Percentiles rank a stretch among this genome's conserved stretches.
These are phyloP conservation scores for Aspergillus indologenus DNA, from an alignment of 495 filamentous ascomycete genomes.

Conservation along the genomic window DNA sequence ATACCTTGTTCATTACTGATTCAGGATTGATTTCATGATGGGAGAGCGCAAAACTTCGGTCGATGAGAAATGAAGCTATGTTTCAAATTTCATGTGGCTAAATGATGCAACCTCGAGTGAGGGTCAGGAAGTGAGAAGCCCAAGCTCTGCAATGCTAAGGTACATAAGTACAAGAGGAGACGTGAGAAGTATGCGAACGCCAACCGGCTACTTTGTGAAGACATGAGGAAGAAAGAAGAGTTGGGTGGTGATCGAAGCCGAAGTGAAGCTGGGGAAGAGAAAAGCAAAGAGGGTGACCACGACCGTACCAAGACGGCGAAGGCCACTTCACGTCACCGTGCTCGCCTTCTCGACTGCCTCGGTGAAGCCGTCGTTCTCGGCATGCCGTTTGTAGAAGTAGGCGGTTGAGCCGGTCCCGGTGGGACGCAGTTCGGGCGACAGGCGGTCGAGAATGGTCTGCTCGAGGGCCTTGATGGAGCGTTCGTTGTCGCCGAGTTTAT, in stretches of 20 bases:
- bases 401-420: conserved; percentile 39
- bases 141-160: too few species aligned
- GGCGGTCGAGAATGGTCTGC: conserved; percentile 61
- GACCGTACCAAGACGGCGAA: too few species aligned
- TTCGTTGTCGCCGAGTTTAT: conserved; percentile 69
- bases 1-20: too few species aligned
- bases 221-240: too few species aligned
- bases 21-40: not conserved
- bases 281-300: too few species aligned
- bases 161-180: too few species aligned
- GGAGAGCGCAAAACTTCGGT: not conserved
- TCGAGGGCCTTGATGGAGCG: conserved; percentile 70
- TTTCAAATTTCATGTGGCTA: not conserved
- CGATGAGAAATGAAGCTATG: too few species aligned
- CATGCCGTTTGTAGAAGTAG: conserved; percentile 66
- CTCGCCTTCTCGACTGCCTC: conserved; percentile 26
- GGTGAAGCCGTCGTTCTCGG: conserved; percentile 54
- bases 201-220: too few species aligned
- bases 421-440: conserved; percentile 65
- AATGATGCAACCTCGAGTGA: not conserved
- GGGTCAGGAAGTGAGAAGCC: not conserved
- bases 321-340: not conserved
- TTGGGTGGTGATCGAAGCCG: too few species aligned
- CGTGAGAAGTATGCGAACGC: too few species aligned
- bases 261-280: too few species aligned